Evolutionary conservation across 805 yeast genomes (phyloP).

Genomic region (Candida tallmaniae): DNA sequence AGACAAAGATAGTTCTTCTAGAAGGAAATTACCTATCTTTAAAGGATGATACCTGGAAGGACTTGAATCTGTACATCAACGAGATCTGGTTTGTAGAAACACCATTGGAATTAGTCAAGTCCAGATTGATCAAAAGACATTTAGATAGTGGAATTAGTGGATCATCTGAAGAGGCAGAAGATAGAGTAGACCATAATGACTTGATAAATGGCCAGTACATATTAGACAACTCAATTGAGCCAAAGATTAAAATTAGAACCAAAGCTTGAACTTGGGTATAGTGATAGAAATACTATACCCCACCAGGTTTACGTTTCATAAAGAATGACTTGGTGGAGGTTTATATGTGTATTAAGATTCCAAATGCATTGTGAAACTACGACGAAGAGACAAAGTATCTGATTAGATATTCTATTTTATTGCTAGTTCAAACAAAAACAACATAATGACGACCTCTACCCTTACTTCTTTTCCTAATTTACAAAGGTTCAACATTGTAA

Average conservation of each 20-base stretch:
- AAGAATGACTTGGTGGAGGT: not conserved
- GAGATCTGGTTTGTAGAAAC: constrained; percentile 52
- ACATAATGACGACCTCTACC: too few species aligned
- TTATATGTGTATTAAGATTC: not conserved
- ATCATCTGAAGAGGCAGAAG: constrained; percentile 34
- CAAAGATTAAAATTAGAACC: constrained; percentile 13
- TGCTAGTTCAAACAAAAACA: too few species aligned
- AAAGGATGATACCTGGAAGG: constrained; percentile 55
- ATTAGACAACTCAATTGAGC: constrained; percentile 15
- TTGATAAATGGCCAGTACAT: constrained; percentile 54
- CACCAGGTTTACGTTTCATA: too few species aligned
- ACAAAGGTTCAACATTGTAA: constrained; percentile 70
- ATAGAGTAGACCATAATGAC: constrained; percentile 54
- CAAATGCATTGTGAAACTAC: not conserved
- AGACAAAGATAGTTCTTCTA: constrained; percentile 52
- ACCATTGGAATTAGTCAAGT: constrained; percentile 41
- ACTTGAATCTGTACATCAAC: constrained; percentile 34
- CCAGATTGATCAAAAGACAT: constrained; percentile 67
- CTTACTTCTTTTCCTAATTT: too few species aligned
- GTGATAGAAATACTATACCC: too few species aligned
- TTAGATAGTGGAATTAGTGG: constrained; percentile 49
- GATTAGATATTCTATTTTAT: too few species aligned
- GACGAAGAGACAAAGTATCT: too few species aligned
- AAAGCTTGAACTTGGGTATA: too few species aligned
- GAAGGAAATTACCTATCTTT: constrained; percentile 77